Percentiles rank a stretch among this genome's conserved stretches.
These are phyloP conservation scores for Noccaea bulbosa DNA, from an alignment of 345 rosid genomes.

Conservation along the genomic window DNA sequence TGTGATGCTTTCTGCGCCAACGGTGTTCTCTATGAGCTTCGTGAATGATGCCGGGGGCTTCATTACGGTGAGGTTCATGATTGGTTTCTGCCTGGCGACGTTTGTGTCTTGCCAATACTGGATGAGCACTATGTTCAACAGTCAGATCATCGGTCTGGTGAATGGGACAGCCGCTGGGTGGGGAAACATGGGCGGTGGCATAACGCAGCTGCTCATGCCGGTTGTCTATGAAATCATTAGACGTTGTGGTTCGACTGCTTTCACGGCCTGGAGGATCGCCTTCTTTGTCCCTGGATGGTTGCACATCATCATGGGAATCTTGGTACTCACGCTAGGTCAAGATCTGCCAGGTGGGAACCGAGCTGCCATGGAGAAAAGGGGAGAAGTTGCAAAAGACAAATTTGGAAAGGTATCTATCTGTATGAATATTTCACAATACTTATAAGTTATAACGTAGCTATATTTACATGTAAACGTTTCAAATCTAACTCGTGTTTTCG, in stretches of 20 bases:
- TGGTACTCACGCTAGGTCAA: constrained; percentile 67
- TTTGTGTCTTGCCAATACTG: constrained; percentile 83
- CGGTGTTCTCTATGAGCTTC: constrained; percentile 71
- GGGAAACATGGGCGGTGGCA: constrained; percentile 83
- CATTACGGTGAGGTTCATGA: constrained; percentile 69
- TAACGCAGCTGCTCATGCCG: constrained; percentile 72
- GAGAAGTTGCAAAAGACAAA: constrained; percentile 62
- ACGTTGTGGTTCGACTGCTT: constrained; percentile 57
- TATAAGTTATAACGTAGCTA: too few species aligned
- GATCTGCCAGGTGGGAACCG: constrained; percentile 78
- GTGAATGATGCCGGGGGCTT: constrained; percentile 54
- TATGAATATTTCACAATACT: neutral
- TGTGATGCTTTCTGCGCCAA: constrained; percentile 68
- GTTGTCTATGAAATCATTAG: constrained; percentile 56
- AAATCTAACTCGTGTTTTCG: neutral
- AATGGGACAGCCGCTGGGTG: constrained; percentile 80
- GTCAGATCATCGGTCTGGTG: constrained; percentile 67
- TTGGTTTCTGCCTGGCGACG: constrained; percentile 81
- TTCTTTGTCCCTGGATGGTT: constrained; percentile 68
- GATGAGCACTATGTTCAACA: constrained; percentile 85
- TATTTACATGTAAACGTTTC: neutral
- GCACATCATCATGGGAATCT: constrained; percentile 61
- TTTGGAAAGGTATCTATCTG: constrained; percentile 58
- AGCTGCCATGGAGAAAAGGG: constrained; percentile 57
- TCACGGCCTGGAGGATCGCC: constrained; percentile 75